A percentile compares a stretch with the other conserved stretches of the same genome.
phyloP scores from a whole-genome alignment of 164 flowering plant species.

The Santalum album region DNA sequence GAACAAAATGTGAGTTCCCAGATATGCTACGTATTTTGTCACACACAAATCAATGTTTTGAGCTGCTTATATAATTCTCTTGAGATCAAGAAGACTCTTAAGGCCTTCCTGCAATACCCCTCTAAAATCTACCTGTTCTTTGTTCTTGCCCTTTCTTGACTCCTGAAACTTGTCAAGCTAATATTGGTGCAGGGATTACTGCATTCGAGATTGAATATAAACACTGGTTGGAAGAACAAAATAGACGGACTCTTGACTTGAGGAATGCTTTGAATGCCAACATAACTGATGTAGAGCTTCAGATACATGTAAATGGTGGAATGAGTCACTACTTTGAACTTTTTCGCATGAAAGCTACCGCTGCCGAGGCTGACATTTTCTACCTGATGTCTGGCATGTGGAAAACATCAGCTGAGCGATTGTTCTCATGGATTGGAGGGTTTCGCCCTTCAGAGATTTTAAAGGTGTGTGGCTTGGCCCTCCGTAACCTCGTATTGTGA shows the following conservation, averaged over 20 bases:
- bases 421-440: conserved; percentile 95
- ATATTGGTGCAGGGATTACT: conserved; percentile 45
- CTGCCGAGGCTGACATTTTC: conserved; percentile 81
- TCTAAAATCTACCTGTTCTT: neutral
- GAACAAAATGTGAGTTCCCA: neutral
- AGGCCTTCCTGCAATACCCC: conserved; percentile 1
- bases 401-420: conserved; percentile 76
- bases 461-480: conserved; percentile 36
- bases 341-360: conserved; percentile 65
- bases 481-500: too few relatives aligned
- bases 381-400: conserved; percentile 87
- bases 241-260: conserved; percentile 41
- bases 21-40: neutral
- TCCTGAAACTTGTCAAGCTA: conserved; percentile 1
- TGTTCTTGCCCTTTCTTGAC: neutral
- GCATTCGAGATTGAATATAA: conserved; percentile 75
- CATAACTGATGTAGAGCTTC: conserved; percentile 46
- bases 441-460: conserved; percentile 92
- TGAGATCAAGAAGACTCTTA: neutral
- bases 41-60: too few relatives aligned
- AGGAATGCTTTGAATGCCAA: conserved; percentile 55
- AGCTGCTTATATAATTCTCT: neutral
- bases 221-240: conserved; percentile 83
- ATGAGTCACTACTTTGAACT: conserved; percentile 71
- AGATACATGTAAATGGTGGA: conserved; percentile 51